phyloP scores from a whole-genome alignment of 805 yeast species.

The Torulaspora microellipsoides region DNA sequence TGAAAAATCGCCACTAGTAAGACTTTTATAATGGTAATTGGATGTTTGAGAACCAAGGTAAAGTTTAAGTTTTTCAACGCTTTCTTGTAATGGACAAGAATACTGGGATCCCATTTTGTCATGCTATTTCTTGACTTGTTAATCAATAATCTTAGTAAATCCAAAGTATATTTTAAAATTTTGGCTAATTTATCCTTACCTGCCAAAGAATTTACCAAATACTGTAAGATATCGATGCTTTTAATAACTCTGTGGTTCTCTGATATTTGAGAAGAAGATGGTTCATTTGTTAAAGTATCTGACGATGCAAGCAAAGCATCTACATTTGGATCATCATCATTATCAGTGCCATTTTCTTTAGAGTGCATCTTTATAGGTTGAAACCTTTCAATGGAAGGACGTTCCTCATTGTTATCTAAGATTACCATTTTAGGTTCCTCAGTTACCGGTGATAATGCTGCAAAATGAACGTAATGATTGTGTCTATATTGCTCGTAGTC shows the following conservation, averaged over 20 bases:
- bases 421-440: background rate
- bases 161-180: slow-evolving; percentile 52
- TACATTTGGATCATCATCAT: background rate
- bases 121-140: slow-evolving; percentile 36
- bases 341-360: background rate
- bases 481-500: background rate
- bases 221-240: slow-evolving; percentile 45
- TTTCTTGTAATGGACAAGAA: slow-evolving; percentile 27
- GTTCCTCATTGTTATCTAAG: too few relatives aligned
- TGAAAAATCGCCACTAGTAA: slow-evolving; percentile 15
- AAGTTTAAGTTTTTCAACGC: slow-evolving; percentile 13
- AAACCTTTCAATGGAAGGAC: background rate
- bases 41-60: slow-evolving; percentile 15
- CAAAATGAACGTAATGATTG: slow-evolving; percentile 4
- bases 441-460: slow-evolving; percentile 1
- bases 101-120: slow-evolving; percentile 27
- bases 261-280: background rate
- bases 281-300: too few relatives aligned
- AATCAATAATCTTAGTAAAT: slow-evolving; percentile 48
- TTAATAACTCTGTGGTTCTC: slow-evolving; percentile 7
- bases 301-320: too few relatives aligned
- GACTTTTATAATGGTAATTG: slow-evolving; percentile 15
- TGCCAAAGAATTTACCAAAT: slow-evolving; percentile 48
- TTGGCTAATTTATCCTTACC: slow-evolving; percentile 75
- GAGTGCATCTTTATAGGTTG: too few relatives aligned